Percentiles rank a stretch among this genome's conserved stretches.
phyloP scores from a whole-genome alignment of 768 basidiomycete species.

The Floccularia luteovirens region DNA sequence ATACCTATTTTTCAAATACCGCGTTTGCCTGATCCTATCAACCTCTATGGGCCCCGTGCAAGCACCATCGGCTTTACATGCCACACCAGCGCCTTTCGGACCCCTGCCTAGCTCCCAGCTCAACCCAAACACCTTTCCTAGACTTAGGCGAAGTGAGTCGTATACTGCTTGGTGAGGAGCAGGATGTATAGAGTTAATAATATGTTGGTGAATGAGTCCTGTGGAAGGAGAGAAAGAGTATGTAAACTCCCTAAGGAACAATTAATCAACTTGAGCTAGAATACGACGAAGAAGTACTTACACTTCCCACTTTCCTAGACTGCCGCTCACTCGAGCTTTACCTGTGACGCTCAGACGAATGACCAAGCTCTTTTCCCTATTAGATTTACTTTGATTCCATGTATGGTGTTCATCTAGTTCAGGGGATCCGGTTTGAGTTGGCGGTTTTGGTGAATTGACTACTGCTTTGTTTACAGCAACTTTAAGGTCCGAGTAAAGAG shows the following conservation, averaged over 20 bases:
- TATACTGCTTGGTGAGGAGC: slow-evolving; percentile 69
- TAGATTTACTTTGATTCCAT: slow-evolving; percentile 16
- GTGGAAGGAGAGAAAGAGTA: slow-evolving; percentile 65
- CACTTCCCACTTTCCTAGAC: slow-evolving; percentile 66
- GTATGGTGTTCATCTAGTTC: not conserved
- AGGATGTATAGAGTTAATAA: slow-evolving; percentile 70
- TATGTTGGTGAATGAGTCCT: slow-evolving; percentile 58
- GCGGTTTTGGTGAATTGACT: slow-evolving; percentile 15
- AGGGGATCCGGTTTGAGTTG: slow-evolving; percentile 2
- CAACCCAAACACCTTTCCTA: slow-evolving; percentile 31
- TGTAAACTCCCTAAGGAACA: slow-evolving; percentile 46
- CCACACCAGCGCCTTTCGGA: slow-evolving; percentile 4
- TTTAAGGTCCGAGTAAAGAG: slow-evolving; percentile 59
- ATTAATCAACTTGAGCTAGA: slow-evolving; percentile 2
- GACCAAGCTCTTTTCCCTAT: slow-evolving; percentile 51
- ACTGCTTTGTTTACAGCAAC: slow-evolving; percentile 48
- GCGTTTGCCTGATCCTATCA: too few relatives aligned
- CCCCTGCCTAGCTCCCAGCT: slow-evolving; percentile 11
- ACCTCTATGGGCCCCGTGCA: too few relatives aligned
- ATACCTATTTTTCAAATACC: too few relatives aligned
- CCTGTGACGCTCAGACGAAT: slow-evolving; percentile 53
- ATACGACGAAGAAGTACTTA: slow-evolving; percentile 25
- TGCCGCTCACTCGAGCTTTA: slow-evolving; percentile 54
- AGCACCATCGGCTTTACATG: not conserved
- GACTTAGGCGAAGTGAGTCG: slow-evolving; percentile 41